Evolutionary conservation across 371 early-diverging fungal genomes (phyloP).

Genomic region (Phascolomyces articulosus): DNA sequence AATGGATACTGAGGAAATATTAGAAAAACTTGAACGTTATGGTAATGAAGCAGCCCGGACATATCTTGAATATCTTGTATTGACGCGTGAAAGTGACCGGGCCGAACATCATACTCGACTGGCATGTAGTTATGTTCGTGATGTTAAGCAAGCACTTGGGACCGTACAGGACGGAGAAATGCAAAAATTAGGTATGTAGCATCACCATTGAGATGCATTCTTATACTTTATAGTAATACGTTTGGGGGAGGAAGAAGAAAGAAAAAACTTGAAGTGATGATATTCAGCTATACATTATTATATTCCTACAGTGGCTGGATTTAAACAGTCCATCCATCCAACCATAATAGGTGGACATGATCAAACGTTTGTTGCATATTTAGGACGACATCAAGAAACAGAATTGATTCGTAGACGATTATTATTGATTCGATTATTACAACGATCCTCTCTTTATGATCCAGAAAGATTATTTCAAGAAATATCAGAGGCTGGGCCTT

Average conservation of each 20-base stretch:
- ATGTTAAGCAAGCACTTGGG: constrained; percentile 35
- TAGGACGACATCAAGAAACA: constrained; percentile 23
- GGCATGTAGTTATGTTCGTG: constrained; percentile 55
- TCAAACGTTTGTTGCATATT: constrained; percentile 38
- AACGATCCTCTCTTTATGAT: constrained; percentile 36
- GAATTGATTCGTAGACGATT: constrained; percentile 33
- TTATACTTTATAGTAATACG: no score
- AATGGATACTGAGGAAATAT: constrained; percentile 59
- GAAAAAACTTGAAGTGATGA: no score
- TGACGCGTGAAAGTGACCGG: constrained; percentile 48
- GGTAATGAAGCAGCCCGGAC: constrained; percentile 41
- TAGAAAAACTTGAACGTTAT: constrained; percentile 44
- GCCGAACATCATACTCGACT: constrained; percentile 55
- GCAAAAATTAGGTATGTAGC: not conserved
- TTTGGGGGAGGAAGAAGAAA: no score
- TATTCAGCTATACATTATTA: no score
- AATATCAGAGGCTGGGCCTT: constrained; percentile 34
- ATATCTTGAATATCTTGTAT: constrained; percentile 65
- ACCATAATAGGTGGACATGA: not conserved
- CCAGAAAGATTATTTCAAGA: constrained; percentile 26
- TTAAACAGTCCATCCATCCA: constrained; percentile 16
- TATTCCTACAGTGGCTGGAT: constrained; percentile 24
- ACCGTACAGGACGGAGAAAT: constrained; percentile 18
- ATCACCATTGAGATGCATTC: no score
- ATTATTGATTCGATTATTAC: constrained; percentile 36